Evolutionary conservation across 129 eudicot genomes (phyloP).

Genomic region (Logfia minima): DNA sequence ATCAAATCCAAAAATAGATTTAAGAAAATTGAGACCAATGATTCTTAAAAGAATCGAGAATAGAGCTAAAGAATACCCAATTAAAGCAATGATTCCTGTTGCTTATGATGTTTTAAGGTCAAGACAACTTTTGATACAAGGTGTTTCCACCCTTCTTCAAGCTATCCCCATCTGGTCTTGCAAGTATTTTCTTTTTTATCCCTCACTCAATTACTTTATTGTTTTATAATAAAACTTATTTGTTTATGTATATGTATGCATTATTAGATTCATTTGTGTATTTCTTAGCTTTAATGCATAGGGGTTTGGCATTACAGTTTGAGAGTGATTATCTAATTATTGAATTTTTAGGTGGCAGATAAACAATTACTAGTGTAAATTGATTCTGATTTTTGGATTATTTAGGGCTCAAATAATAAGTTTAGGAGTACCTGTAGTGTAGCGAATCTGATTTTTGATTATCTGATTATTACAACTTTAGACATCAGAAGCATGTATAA

Average conservation of each 20-base stretch:
- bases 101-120: constrained; percentile 60
- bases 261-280: too few relatives aligned
- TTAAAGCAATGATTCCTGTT: constrained; percentile 12
- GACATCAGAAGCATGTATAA: too few relatives aligned
- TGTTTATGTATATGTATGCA: too few relatives aligned
- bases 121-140: constrained; percentile 43
- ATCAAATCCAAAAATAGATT: constrained; percentile 20
- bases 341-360: not conserved
- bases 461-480: too few relatives aligned
- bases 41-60: too few relatives aligned
- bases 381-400: not conserved
- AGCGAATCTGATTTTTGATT: too few relatives aligned
- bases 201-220: constrained; percentile 6
- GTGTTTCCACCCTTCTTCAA: constrained; percentile 72
- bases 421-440: not conserved
- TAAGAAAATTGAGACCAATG: constrained; percentile 64
- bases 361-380: not conserved
- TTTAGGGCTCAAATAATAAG: not conserved
- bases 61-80: too few relatives aligned
- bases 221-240: too few relatives aligned
- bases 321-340: not conserved
- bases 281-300: too few relatives aligned
- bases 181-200: constrained; percentile 53
- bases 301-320: not conserved
- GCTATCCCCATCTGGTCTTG: constrained; percentile 69